Base-by-base conservation (phyloP, 768 basidiomycete species). In the Agrocybe chaxingu region DNA sequence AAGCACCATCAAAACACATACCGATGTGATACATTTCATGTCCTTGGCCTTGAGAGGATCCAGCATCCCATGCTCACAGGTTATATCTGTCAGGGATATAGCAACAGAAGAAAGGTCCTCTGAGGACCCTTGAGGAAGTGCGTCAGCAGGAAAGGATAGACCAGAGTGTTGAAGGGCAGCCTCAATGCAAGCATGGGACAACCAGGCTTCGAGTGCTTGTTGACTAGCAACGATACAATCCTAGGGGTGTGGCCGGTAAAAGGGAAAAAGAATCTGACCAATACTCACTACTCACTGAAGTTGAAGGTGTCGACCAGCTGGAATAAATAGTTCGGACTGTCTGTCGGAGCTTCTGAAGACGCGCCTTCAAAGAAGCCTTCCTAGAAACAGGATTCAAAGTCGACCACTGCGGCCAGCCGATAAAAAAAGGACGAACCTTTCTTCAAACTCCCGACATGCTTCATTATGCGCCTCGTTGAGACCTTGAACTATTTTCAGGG, bases 11-110 rank as follows among this genome's bases (percentile, higher is more conserved):
- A 33, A 31, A 43, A 24, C 7, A 57, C 62, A 37, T 42, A 88
- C 87, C 61, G 70, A 64, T 19, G 70, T 75, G 37, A 94, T 76
- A 43, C 84, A 76, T 60, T 91, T 92, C 81, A 92, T 85, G 54
- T 78, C 68, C 39, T 61, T 57, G 3, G 78, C 75, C 61, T 80
- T 84, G 18, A 57, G 57, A 8, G 89, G 89, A 65, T 89, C 76
- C 34, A 91, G 71, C 16, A 57, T 63, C 3, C 76, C 76, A 62
- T 94, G 91, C 13, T 56, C 56, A 54, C 91, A 94, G 7, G 80
- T 48, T 18, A 91, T 77, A 31, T 80, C 78, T 7, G 68, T 59
- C 38, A 69, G 57, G n/a, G 68, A 55, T 36, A 75, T 71, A 12
- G 33, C 5, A 9, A 48, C 37, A 32, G 40, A 29, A 19, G 12